Percentiles rank a stretch among this genome's conserved stretches.
Evolutionary conservation across 1,284 basidiomycete genomes (phyloP).

Genomic region (Inonotus hispidus): DNA sequence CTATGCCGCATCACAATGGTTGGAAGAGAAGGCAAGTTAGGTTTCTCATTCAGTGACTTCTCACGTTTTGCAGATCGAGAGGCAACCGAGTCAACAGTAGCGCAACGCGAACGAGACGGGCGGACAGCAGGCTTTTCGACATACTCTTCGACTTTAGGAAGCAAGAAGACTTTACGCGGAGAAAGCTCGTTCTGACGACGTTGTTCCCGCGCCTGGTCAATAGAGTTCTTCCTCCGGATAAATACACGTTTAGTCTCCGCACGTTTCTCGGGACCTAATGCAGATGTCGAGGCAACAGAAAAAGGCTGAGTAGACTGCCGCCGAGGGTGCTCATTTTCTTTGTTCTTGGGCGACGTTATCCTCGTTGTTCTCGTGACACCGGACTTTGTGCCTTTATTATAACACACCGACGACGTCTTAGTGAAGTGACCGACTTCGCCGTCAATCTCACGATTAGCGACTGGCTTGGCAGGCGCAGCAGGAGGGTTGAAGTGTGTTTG

Average conservation of each 20-base stretch:
- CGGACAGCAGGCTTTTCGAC: not conserved
- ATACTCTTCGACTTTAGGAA: constrained; percentile 8
- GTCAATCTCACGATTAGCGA: not conserved
- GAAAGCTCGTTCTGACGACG: not conserved
- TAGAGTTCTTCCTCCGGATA: not conserved
- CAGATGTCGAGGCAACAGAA: not conserved
- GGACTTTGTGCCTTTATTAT: not conserved
- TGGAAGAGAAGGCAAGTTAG: constrained; percentile 5
- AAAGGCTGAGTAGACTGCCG: not conserved
- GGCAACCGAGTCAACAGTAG: not conserved
- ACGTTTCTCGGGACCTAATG: not conserved
- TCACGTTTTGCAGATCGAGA: not conserved
- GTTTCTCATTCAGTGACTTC: not conserved
- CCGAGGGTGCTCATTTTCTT: constrained; percentile 4
- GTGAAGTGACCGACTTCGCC: not conserved
- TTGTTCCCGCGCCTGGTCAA: not conserved
- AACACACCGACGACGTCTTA: not conserved
- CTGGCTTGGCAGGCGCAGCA: not conserved
- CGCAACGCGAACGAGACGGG: not conserved
- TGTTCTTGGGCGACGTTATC: not conserved
- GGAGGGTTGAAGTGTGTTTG: not conserved
- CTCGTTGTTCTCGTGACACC: not conserved
- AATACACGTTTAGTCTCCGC: not conserved
- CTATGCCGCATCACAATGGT: constrained; percentile 11
- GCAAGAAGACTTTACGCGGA: constrained; percentile 2